phyloP scores from a whole-genome alignment of 257 asterid species.

The Parsonsia alboflavescens region DNA sequence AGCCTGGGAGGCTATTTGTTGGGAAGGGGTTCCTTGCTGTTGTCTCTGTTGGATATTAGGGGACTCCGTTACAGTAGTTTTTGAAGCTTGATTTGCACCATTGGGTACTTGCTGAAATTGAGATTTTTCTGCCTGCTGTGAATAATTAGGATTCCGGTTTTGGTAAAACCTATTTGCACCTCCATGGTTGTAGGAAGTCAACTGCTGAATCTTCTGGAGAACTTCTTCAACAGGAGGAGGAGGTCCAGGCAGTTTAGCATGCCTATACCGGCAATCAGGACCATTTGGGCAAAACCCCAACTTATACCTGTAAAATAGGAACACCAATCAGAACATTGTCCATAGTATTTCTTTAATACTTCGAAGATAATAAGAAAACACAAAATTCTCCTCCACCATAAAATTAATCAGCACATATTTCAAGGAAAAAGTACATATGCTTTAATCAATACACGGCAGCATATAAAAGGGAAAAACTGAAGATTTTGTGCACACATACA shows the following conservation, averaged over 20 bases:
- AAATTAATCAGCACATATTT: not conserved
- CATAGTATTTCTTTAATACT: not conserved
- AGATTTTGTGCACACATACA: not conserved
- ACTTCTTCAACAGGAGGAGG: conserved; percentile 93
- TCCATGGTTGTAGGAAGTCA: conserved; percentile 57
- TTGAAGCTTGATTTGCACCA: conserved; percentile 44
- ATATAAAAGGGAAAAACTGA: not conserved
- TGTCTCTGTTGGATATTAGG: conserved; percentile 42
- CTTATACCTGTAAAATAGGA: conserved; percentile 64
- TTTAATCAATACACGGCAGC: not conserved
- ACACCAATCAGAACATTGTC: conserved; percentile 20
- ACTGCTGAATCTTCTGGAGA: conserved; percentile 89
- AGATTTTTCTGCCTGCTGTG: conserved; percentile 61
- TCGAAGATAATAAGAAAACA: not conserved
- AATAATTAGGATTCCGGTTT: conserved; percentile 51
- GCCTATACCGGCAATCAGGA: conserved; percentile 95
- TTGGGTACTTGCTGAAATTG: conserved; percentile 49
- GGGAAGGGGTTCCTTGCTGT: conserved; percentile 49
- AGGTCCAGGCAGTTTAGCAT: conserved; percentile 93
- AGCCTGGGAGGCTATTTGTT: conserved; percentile 45
- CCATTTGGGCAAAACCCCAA: conserved; percentile 98
- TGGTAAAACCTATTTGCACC: conserved; percentile 61
- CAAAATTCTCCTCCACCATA: not conserved
- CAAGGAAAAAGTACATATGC: not conserved
- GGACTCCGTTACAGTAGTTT: conserved; percentile 36